phyloP scores from a whole-genome alignment of 768 basidiomycete genomes.

The Pleurotus platypus region DNA sequence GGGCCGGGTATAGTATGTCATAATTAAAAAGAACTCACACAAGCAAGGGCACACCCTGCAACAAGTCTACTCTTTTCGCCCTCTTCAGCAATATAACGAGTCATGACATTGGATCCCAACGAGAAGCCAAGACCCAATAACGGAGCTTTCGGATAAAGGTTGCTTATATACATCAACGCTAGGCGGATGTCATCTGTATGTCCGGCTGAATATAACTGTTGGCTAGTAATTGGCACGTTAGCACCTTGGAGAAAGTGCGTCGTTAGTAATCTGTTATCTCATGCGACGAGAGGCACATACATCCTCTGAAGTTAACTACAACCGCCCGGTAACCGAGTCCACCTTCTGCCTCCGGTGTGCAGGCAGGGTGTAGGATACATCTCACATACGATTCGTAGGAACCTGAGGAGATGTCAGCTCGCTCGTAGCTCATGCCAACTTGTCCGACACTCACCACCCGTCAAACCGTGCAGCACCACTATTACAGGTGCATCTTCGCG shows the following conservation, averaged over 20 bases:
- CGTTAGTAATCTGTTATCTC: conserved; percentile 10
- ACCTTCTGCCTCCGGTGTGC: conserved; percentile 66
- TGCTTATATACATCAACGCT: conserved; percentile 72
- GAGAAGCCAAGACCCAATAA: conserved; percentile 90
- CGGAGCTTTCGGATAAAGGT: conserved; percentile 73
- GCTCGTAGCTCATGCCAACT: no score
- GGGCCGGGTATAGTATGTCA: conserved; percentile 8
- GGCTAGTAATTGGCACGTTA: conserved; percentile 76
- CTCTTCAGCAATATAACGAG: conserved; percentile 87
- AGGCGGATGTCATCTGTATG: conserved; percentile 87
- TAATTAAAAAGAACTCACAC: conserved; percentile 46
- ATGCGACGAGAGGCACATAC: conserved; percentile 39
- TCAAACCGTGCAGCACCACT: conserved; percentile 55
- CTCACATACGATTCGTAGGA: conserved; percentile 91
- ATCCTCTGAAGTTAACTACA: conserved; percentile 92
- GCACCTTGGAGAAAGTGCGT: conserved; percentile 53
- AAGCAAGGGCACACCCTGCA: conserved; percentile 68
- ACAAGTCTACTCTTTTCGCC: conserved; percentile 56
- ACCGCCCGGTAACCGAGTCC: conserved; percentile 89
- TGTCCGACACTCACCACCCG: conserved; percentile 34
- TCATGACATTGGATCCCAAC: conserved; percentile 88
- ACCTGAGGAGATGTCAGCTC: conserved; percentile 36
- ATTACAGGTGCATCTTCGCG: conserved; percentile 47
- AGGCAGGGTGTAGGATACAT: conserved; percentile 72
- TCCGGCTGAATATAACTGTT: conserved; percentile 83